phyloP scores from a whole-genome alignment of 2,329 filamentous ascomycete genomes.

The Botrytis hyacinthi region DNA sequence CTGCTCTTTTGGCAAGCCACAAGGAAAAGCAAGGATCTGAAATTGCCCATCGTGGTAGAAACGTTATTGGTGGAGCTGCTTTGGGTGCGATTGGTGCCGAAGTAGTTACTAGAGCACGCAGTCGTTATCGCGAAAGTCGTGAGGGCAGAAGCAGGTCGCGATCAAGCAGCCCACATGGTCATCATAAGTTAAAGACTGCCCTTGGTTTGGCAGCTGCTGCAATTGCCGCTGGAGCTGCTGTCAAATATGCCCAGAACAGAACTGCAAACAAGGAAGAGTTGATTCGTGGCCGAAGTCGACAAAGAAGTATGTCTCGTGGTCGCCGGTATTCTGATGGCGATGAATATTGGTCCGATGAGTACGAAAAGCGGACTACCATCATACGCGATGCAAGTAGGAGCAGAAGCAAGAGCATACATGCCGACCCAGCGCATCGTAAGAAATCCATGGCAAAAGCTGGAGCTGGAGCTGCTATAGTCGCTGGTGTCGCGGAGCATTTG shows the following conservation, averaged over 20 bases:
- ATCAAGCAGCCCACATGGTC: slow-evolving; percentile 37
- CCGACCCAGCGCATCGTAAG: slow-evolving; percentile 48
- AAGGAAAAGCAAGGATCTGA: slow-evolving; percentile 43
- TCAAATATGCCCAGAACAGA: slow-evolving; percentile 61
- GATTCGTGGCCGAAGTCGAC: slow-evolving; percentile 51
- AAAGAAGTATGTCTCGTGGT: slow-evolving; percentile 43
- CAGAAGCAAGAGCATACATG: slow-evolving; percentile 46
- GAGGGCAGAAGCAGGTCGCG: slow-evolving; percentile 40
- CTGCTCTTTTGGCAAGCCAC: slow-evolving; percentile 57
- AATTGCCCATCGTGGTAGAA: slow-evolving; percentile 33
- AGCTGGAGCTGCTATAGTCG: slow-evolving; percentile 56
- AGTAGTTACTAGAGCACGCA: slow-evolving; percentile 57
- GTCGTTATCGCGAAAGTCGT: slow-evolving; percentile 56
- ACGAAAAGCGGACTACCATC: slow-evolving; percentile 34
- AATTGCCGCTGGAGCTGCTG: slow-evolving; percentile 62
- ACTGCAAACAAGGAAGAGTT: slow-evolving; percentile 60
- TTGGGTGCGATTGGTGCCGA: slow-evolving; percentile 63
- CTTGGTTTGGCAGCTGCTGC: slow-evolving; percentile 62
- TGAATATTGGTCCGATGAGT: slow-evolving; percentile 27
- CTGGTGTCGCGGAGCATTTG: slow-evolving; percentile 57
- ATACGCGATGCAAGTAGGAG: slow-evolving; percentile 39
- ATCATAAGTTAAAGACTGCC: slow-evolving; percentile 57
- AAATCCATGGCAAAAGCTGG: slow-evolving; percentile 38
- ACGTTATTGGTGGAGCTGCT: slow-evolving; percentile 52
- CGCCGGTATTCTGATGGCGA: slow-evolving; percentile 43